phyloP scores from a whole-genome alignment of 495 filamentous ascomycete genomes.

The Pyrenopolyporus hunteri region DNA sequence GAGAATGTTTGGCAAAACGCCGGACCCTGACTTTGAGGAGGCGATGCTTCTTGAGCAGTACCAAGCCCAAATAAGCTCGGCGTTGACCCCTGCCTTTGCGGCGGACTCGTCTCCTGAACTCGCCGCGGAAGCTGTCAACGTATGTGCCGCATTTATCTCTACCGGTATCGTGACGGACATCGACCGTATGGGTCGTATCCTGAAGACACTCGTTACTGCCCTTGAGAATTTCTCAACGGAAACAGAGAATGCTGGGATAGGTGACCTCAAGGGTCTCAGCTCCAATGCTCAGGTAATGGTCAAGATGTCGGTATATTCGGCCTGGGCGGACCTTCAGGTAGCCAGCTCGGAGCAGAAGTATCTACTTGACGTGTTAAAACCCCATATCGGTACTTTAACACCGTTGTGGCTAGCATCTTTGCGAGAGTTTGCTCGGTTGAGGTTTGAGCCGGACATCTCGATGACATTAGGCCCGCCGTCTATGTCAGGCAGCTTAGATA shows the following conservation, averaged over 20 bases:
- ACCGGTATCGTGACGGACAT: slow-evolving; percentile 97
- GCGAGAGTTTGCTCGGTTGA: slow-evolving; percentile 88
- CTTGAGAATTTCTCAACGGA: slow-evolving; percentile 91
- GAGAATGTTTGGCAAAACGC: slow-evolving; percentile 93
- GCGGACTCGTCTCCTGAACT: slow-evolving; percentile 94
- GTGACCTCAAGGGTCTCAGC: slow-evolving; percentile 90
- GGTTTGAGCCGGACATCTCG: slow-evolving; percentile 97
- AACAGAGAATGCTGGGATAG: slow-evolving; percentile 84
- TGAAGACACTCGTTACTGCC: slow-evolving; percentile 89
- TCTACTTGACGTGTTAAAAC: slow-evolving; percentile 84
- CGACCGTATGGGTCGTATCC: slow-evolving; percentile 95
- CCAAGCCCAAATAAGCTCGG: slow-evolving; percentile 96
- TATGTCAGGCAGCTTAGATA: slow-evolving; percentile 80
- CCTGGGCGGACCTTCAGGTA: slow-evolving; percentile 98
- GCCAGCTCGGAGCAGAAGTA: slow-evolving; percentile 93
- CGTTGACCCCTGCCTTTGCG: slow-evolving; percentile 94
- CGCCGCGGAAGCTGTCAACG: slow-evolving; percentile 92
- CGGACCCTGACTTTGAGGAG: slow-evolving; percentile 95
- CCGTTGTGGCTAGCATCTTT: slow-evolving; percentile 93
- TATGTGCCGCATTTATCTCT: slow-evolving; percentile 96
- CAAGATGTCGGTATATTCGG: slow-evolving; percentile 94
- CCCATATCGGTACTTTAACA: slow-evolving; percentile 85
- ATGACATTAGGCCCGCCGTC: slow-evolving; percentile 77
- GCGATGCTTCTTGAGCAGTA: slow-evolving; percentile 96
- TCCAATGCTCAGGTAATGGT: slow-evolving; percentile 99